phyloP scores from a whole-genome alignment of 345 rosid species.

The Litchi chinensis region DNA sequence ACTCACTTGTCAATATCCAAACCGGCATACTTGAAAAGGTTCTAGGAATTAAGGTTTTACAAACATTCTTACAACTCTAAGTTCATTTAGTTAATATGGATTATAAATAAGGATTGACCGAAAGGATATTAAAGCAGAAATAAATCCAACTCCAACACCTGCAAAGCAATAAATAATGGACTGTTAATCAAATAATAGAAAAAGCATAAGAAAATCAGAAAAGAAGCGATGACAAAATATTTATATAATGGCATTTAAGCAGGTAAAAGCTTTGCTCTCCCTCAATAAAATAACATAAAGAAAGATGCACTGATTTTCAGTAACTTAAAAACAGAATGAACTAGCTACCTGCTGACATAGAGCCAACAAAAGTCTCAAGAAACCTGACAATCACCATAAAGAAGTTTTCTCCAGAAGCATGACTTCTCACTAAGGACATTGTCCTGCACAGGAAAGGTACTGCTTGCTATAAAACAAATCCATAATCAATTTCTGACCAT shows the following conservation, averaged over 20 bases:
- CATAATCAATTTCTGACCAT: neutral
- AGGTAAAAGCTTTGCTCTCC: neutral
- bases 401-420: slow-evolving; percentile 68
- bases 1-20: slow-evolving; percentile 98
- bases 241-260: neutral
- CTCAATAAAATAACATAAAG: neutral
- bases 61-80: slow-evolving; percentile 29
- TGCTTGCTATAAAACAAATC: slow-evolving; percentile 25
- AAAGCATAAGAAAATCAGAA: neutral
- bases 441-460: slow-evolving; percentile 65
- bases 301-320: neutral
- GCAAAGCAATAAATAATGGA: slow-evolving; percentile 34
- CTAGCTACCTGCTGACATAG: slow-evolving; percentile 89
- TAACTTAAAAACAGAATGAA: slow-evolving; percentile 20
- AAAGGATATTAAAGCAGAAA: slow-evolving; percentile 96
- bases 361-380: slow-evolving; percentile 97
- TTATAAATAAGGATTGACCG: neutral
- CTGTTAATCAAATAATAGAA: slow-evolving; percentile 21
- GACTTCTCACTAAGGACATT: slow-evolving; percentile 85
- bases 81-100: neutral
- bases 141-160: slow-evolving; percentile 99
- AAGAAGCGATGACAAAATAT: neutral
- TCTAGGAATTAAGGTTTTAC: slow-evolving; percentile 71
- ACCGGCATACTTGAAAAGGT: slow-evolving; percentile 99
- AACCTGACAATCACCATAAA: slow-evolving; percentile 84